Evolutionary conservation across 768 basidiomycete species (phyloP).

Genomic region (Omphalotus guepiniiformis): DNA sequence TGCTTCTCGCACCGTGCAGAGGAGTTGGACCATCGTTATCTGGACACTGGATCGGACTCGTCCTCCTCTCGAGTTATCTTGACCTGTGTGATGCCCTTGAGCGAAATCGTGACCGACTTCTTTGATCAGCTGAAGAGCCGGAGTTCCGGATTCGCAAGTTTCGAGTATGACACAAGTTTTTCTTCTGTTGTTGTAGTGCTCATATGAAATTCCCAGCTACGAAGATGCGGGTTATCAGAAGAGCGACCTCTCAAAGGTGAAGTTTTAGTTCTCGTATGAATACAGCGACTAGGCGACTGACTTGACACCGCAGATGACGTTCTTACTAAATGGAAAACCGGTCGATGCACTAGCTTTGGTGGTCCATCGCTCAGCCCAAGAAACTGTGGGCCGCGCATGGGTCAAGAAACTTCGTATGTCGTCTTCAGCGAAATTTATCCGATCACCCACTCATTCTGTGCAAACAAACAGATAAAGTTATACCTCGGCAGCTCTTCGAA

Average conservation of each 20-base stretch:
- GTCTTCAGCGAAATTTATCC: not conserved
- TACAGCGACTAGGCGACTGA: constrained; percentile 1
- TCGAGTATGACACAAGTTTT: constrained; percentile 55
- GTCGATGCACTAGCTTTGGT: constrained; percentile 94
- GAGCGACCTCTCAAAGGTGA: constrained; percentile 81
- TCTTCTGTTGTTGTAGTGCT: not conserved
- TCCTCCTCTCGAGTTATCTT: constrained; percentile 69
- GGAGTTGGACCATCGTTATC: constrained; percentile 78
- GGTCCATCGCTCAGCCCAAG: constrained; percentile 78
- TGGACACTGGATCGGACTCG: constrained; percentile 47
- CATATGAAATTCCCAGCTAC: constrained; percentile 51
- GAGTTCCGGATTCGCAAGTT: constrained; percentile 87
- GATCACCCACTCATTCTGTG: too few relatives aligned
- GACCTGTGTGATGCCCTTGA: constrained; percentile 80
- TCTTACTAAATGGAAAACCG: constrained; percentile 82
- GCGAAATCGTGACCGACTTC: constrained; percentile 92
- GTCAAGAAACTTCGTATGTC: constrained; percentile 85
- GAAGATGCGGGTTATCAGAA: constrained; percentile 87
- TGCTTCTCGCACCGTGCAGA: constrained; percentile 84
- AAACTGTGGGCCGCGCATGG: constrained; percentile 76
- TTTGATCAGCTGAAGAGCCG: constrained; percentile 93
- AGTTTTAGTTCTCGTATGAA: not conserved
- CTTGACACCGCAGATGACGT: constrained; percentile 89
- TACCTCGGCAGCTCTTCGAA: constrained; percentile 90
- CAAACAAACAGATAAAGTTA: constrained; percentile 66